Evolutionary conservation across 2,329 filamentous ascomycete genomes (phyloP).

Genomic region (Sporothrix euskadiensis): DNA sequence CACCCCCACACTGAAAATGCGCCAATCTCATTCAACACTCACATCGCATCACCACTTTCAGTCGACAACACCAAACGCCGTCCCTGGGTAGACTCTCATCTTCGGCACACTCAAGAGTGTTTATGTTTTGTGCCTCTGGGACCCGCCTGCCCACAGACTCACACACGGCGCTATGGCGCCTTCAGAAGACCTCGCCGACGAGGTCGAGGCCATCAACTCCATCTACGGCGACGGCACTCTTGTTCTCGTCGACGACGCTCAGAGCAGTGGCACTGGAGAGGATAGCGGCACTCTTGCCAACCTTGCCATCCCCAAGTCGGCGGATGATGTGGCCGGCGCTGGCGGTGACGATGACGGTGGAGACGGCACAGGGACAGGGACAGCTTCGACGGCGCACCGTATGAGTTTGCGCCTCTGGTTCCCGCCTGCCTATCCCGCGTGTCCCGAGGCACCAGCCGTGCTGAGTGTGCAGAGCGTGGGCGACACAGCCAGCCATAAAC

Average conservation of each 20-base stretch:
- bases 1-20: not conserved
- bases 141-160: not conserved
- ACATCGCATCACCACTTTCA: not conserved
- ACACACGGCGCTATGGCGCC: constrained; percentile 27
- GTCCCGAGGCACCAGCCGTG: constrained; percentile 63
- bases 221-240: constrained; percentile 75
- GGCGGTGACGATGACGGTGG: constrained; percentile 38
- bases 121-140: not conserved
- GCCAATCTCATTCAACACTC: not conserved
- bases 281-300: constrained; percentile 48
- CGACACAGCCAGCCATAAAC: constrained; percentile 39
- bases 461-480: constrained; percentile 79
- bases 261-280: constrained; percentile 39
- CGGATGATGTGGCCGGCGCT: constrained; percentile 33
- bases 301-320: constrained; percentile 61
- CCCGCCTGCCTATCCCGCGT: constrained; percentile 69
- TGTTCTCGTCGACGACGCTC: constrained; percentile 36
- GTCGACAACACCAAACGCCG: not conserved
- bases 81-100: not conserved
- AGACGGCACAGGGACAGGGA: constrained; percentile 1
- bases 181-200: constrained; percentile 65
- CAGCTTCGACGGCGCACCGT: constrained; percentile 53
- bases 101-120: not conserved
- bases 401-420: constrained; percentile 64
- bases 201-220: constrained; percentile 79